Conservation (phyloP, 768 basidiomycete genomes). For the Trametes cubensis region DNA sequence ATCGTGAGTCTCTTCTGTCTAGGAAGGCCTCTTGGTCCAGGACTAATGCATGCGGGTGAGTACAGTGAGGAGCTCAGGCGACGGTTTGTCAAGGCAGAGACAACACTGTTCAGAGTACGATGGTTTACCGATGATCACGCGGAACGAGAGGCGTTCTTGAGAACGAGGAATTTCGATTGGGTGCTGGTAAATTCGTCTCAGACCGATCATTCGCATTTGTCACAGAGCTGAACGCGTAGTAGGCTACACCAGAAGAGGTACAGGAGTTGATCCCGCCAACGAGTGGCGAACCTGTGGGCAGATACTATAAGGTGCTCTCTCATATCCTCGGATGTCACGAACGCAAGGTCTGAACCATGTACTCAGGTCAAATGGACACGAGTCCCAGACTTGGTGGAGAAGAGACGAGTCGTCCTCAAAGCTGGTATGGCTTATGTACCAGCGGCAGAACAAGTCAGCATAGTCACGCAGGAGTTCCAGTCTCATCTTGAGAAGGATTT, state of each 20-base stretch:
- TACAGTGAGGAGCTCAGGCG: conserved; percentile 74
- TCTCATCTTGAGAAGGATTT: conserved; percentile 70
- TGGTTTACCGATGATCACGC: conserved; percentile 53
- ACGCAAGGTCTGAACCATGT: neutral
- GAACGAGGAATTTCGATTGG: conserved; percentile 67
- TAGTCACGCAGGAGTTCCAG: conserved; percentile 88
- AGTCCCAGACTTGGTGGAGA: conserved; percentile 89
- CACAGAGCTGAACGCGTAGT: neutral
- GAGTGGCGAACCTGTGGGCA: conserved; percentile 41
- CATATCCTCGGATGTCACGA: neutral
- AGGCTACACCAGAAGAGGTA: conserved; percentile 16
- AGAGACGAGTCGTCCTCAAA: conserved; percentile 74
- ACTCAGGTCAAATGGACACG: conserved; percentile 92
- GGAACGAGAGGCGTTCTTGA: conserved; percentile 70
- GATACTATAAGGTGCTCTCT: conserved; percentile 72
- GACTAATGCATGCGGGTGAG: neutral
- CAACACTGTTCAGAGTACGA: conserved; percentile 81
- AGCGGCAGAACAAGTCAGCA: conserved; percentile 71
- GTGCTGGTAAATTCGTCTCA: conserved; percentile 44
- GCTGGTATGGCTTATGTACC: conserved; percentile 91
- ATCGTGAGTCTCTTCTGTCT: conserved; percentile 63
- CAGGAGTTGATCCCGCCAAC: conserved; percentile 9
- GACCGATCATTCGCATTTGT: conserved; percentile 26
- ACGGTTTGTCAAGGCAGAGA: conserved; percentile 89
- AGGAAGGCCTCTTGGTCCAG: neutral